These are phyloP conservation scores for Breynia disticha DNA, from an alignment of 441 rosid genomes.

Conservation along the genomic window DNA sequence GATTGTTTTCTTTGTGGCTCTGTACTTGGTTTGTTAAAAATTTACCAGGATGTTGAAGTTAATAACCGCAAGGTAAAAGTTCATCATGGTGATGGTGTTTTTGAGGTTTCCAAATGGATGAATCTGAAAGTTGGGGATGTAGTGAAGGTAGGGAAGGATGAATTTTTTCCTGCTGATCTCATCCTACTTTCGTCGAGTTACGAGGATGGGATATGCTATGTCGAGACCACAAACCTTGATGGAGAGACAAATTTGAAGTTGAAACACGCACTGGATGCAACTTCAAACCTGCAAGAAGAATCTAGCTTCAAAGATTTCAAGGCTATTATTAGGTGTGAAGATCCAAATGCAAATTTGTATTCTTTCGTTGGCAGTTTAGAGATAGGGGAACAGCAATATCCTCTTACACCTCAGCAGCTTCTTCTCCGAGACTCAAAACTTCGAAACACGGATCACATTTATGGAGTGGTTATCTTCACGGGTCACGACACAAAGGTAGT, in stretches of 20 bases:
- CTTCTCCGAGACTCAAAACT: slow-evolving; percentile 87
- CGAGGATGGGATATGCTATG: slow-evolving; percentile 84
- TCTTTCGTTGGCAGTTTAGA: slow-evolving; percentile 63
- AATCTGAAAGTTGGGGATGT: slow-evolving; percentile 74
- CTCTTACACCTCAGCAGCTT: slow-evolving; percentile 69
- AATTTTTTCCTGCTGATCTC: slow-evolving; percentile 86
- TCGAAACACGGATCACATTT: slow-evolving; percentile 58
- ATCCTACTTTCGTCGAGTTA: slow-evolving; percentile 74
- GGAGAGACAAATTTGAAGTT: slow-evolving; percentile 90
- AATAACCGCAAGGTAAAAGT: slow-evolving; percentile 63
- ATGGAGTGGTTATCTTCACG: slow-evolving; percentile 78
- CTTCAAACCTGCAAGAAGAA: slow-evolving; percentile 35
- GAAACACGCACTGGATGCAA: slow-evolving; percentile 61
- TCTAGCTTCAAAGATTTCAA: slow-evolving; percentile 37
- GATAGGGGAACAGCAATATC: slow-evolving; percentile 28
- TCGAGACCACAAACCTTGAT: slow-evolving; percentile 96
- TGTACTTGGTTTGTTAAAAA: slow-evolving; percentile 4
- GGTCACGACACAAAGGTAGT: slow-evolving; percentile 95
- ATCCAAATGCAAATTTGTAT: slow-evolving; percentile 81
- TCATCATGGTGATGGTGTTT: slow-evolving; percentile 27
- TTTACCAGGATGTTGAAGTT: slow-evolving; percentile 67
- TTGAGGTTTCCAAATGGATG: slow-evolving; percentile 62
- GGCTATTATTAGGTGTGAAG: slow-evolving; percentile 65
- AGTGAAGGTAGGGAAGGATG: slow-evolving; percentile 66
- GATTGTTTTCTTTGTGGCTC: too few species aligned